Evolutionary conservation across 345 rosid genomes (phyloP), one percentile per base, ranked within the genome.

Genomic region (Sonneratia alba): DNA sequence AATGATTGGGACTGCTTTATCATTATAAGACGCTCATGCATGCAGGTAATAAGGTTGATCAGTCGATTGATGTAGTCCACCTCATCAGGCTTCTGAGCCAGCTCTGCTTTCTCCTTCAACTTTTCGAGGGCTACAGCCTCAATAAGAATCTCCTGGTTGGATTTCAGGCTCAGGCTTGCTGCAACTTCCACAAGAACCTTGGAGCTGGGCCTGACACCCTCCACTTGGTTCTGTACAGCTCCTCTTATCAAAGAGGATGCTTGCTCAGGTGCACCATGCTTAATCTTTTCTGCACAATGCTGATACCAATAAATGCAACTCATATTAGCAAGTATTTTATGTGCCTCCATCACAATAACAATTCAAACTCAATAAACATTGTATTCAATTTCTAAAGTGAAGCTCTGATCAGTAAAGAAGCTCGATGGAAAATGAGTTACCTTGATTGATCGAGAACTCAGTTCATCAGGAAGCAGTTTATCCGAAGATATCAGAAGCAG

Each of bases 51-150:
- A 9, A 87, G 75, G 69, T 85, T 78, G 74, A 92, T 85, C 79
- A 89, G 74, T 64, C 87, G 91, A 72, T 89, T 96, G 65, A 91
- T 79, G 65, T 86, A 86, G 78, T 92, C 93, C 43, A 83, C 91
- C 79, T 96, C 96, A 40, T 77, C 78, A 27, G 80, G 67, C 69
- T 90, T 92, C 79, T 89, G 91, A 55, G 91, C 87, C 81, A 86
- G 98, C 74, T 91, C 96, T 63, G 96, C 96, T 74, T 80, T 88
- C 85, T 92, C 99, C 83, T 96, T 91, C 83, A 91, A 84, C 78
- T 88, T 91, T 78, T 96, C 99, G 14, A 96, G 87, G 80, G 99
- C 94, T 67, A 91, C 96, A 59, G 93, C 93, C 81, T 96, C 98
- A 40, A 92, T 92, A 22, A 96, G 81, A 81, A 88, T 83, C 73